Evolutionary conservation across 2,329 filamentous ascomycete species (phyloP).

Genomic region (Arthrobotrys megalospora): DNA sequence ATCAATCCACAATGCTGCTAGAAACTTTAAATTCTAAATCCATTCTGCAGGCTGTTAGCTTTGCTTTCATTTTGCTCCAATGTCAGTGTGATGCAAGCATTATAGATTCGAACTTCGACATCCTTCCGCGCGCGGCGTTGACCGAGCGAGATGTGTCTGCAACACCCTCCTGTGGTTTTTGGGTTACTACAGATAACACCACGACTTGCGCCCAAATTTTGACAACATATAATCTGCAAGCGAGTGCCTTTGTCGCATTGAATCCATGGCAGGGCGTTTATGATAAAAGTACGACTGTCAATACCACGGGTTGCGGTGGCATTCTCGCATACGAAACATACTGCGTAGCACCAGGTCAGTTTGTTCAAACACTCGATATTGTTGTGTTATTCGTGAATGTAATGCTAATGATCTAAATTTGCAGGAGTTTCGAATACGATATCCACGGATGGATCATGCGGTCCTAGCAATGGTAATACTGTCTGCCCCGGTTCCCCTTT

Average conservation of each 20-base stretch:
- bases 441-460: slow-evolving; percentile 31
- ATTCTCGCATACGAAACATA: slow-evolving; percentile 28
- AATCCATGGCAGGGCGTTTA: slow-evolving; percentile 30
- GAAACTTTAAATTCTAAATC: not conserved
- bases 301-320: slow-evolving; percentile 27
- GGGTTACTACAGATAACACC: slow-evolving; percentile 26
- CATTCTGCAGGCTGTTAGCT: not conserved
- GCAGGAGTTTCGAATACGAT: slow-evolving; percentile 11
- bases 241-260: slow-evolving; percentile 13
- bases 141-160: slow-evolving; percentile 10
- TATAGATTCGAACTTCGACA: not conserved
- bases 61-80: slow-evolving; percentile 1
- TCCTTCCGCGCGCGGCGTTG: not conserved
- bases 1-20: not conserved
- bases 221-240: slow-evolving; percentile 18
- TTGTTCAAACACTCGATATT: not conserved
- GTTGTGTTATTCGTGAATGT: not conserved
- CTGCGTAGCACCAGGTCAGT: slow-evolving; percentile 32
- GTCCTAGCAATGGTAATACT: slow-evolving; percentile 14
- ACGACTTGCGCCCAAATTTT: slow-evolving; percentile 34
- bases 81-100: not conserved
- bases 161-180: slow-evolving; percentile 35
- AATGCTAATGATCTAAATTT: not conserved
- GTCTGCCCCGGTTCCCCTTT: slow-evolving; percentile 34
- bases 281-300: slow-evolving; percentile 7